Percentiles rank a stretch among this genome's conserved stretches.
Conservation (phyloP, 2,329 filamentous ascomycete species). For the Colletotrichum sp. region DNA sequence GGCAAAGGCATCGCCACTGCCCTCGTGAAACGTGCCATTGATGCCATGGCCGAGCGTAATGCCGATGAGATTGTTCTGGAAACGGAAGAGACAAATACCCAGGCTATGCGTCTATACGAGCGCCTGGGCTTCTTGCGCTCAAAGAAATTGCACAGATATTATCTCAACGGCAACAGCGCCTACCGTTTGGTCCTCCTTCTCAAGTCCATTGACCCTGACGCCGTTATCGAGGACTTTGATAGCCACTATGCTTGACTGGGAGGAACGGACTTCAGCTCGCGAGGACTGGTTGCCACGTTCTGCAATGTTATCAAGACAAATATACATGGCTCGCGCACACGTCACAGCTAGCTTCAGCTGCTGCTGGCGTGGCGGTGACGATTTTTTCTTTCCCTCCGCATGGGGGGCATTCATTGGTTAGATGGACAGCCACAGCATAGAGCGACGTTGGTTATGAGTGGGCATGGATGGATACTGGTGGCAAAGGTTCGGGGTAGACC, state of each 20-base stretch:
- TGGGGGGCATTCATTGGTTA: background rate
- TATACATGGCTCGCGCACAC: background rate
- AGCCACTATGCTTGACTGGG: conserved; percentile 23
- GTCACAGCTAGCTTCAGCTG: background rate
- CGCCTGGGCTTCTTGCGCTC: conserved; percentile 88
- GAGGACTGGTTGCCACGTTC: background rate
- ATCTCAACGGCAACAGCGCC: conserved; percentile 94
- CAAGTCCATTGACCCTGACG: conserved; percentile 55
- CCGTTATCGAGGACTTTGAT: conserved; percentile 38
- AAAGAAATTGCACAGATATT: conserved; percentile 93
- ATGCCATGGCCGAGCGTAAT: conserved; percentile 82
- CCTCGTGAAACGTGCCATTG: conserved; percentile 88
- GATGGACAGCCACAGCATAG: background rate
- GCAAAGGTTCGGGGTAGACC: background rate
- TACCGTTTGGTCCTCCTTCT: conserved; percentile 86
- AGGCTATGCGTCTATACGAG: conserved; percentile 92
- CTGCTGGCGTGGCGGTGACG: background rate
- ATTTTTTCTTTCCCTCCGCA: background rate
- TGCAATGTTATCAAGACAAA: background rate
- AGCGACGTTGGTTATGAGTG: background rate
- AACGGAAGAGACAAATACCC: conserved; percentile 90
- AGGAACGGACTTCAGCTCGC: background rate
- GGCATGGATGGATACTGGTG: background rate
- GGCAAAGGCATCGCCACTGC: conserved; percentile 87
- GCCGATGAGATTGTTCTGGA: conserved; percentile 96